Conservation (phyloP, 2,329 filamentous ascomycete genomes). For the Penicillium sumatraense region DNA sequence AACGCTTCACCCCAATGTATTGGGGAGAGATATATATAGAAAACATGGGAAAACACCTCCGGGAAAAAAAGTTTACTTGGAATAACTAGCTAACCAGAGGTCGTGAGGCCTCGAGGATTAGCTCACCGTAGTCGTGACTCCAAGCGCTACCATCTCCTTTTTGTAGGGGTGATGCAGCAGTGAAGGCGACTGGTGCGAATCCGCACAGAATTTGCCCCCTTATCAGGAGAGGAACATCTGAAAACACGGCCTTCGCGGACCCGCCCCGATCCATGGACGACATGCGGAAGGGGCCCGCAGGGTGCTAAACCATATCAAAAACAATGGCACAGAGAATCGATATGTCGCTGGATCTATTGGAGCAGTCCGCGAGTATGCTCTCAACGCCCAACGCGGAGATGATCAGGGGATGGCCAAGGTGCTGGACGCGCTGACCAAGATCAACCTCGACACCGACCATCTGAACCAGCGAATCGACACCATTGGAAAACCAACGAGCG, state of each 20-base stretch:
- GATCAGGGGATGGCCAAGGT: conserved; percentile 4
- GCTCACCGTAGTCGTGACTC: conserved; percentile 14
- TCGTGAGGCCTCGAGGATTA: conserved; percentile 8
- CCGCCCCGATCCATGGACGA: conserved; percentile 9
- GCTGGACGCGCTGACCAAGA: neutral
- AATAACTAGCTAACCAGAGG: conserved; percentile 16
- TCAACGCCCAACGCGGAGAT: conserved; percentile 22
- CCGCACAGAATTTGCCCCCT: conserved; percentile 15
- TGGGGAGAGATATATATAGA: too few species aligned
- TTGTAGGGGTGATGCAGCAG: conserved; percentile 9
- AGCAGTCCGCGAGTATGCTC: conserved; percentile 13
- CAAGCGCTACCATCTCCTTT: conserved; percentile 13
- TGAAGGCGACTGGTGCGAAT: conserved; percentile 16
- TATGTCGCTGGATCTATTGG: conserved; percentile 18
- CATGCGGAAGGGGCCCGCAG: conserved; percentile 14
- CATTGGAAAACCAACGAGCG: neutral
- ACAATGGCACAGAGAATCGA: conserved; percentile 8
- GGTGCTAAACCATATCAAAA: conserved; percentile 16
- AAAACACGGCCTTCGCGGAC: conserved; percentile 1
- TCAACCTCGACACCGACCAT: neutral
- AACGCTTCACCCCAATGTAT: too few species aligned
- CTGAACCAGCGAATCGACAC: neutral
- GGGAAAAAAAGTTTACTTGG: conserved; percentile 18
- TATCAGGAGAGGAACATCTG: conserved; percentile 15
- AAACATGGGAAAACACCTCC: conserved; percentile 9